Percentiles rank a stretch among this genome's conserved stretches.
Conservation (phyloP, 768 basidiomycete genomes). For the Mycena galopus region DNA sequence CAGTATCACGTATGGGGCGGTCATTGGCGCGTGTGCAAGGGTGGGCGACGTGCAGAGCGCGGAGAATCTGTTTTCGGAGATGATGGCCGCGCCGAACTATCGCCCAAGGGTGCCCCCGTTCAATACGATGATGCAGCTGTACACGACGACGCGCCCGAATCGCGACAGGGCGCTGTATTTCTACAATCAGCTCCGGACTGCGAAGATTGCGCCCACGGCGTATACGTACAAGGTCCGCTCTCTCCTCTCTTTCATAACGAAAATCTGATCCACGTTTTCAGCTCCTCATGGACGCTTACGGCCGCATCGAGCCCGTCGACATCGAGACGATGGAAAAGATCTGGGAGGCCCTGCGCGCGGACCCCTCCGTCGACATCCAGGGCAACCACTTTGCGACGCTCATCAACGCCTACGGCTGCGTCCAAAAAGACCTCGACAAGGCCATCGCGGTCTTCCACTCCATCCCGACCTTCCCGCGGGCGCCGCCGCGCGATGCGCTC, state of each 20-base stretch:
- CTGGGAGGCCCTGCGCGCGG: slow-evolving; percentile 69
- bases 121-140: slow-evolving; percentile 99
- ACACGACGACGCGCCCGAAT: slow-evolving; percentile 91
- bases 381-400: slow-evolving; percentile 79
- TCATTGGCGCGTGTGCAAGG: slow-evolving; percentile 94
- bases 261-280: slow-evolving; percentile 62
- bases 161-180: slow-evolving; percentile 82
- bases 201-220: slow-evolving; percentile 78
- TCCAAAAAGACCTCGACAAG: slow-evolving; percentile 79
- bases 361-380: slow-evolving; percentile 58
- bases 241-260: slow-evolving; percentile 7
- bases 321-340: slow-evolving; percentile 76
- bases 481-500: slow-evolving; percentile 80
- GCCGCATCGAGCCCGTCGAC: slow-evolving; percentile 87
- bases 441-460: slow-evolving; percentile 85
- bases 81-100: slow-evolving; percentile 80
- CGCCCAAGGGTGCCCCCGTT: slow-evolving; percentile 93
- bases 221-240: slow-evolving; percentile 92
- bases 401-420: slow-evolving; percentile 91
- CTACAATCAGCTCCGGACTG: slow-evolving; percentile 73
- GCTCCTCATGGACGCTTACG: slow-evolving; percentile 75
- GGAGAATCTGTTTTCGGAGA: slow-evolving; percentile 87
- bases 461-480: slow-evolving; percentile 68
- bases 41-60: slow-evolving; percentile 91
- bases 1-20: slow-evolving; percentile 94